Evolutionary conservation across 2,329 filamentous ascomycete genomes (phyloP).

Genomic region (Cercospora beticola): DNA sequence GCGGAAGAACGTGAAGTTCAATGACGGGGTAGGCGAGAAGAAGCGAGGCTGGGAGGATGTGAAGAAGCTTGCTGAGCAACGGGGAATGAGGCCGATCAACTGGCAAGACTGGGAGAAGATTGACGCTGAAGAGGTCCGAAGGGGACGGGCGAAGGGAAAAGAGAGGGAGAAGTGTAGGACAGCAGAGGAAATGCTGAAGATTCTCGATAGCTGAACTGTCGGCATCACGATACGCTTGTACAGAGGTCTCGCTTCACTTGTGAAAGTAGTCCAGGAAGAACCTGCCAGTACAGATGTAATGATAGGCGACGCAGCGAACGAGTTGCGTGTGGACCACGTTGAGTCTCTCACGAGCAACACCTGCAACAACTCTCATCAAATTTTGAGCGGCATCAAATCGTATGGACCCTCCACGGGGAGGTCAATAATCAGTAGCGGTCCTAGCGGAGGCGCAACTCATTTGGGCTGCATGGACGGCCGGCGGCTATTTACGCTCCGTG

Average conservation of each 20-base stretch:
- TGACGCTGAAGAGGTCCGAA: conserved; percentile 70
- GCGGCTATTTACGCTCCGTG: background rate
- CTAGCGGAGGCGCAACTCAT: background rate
- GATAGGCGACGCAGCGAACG: background rate
- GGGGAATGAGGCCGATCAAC: conserved; percentile 62
- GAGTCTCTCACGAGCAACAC: background rate
- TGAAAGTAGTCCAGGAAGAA: background rate
- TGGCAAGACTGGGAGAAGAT: conserved; percentile 90
- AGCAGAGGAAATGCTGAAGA: conserved; percentile 58
- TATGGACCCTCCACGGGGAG: background rate
- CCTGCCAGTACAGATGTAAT: background rate
- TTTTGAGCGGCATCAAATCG: background rate
- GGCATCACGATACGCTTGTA: background rate
- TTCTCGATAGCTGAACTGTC: conserved; percentile 38
- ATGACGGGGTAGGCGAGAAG: conserved; percentile 40
- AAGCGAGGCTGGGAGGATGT: conserved; percentile 75
- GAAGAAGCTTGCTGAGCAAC: conserved; percentile 56
- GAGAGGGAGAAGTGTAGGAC: conserved; percentile 67
- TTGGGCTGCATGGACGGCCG: background rate
- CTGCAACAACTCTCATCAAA: background rate
- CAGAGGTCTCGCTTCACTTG: background rate
- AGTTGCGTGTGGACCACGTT: background rate
- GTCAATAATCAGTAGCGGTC: background rate
- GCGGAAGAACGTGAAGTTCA: conserved; percentile 50
- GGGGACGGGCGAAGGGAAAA: conserved; percentile 69